Conservation (phyloP, 2,329 filamentous ascomycete genomes). For the Pseudogymnoascus sp. region DNA sequence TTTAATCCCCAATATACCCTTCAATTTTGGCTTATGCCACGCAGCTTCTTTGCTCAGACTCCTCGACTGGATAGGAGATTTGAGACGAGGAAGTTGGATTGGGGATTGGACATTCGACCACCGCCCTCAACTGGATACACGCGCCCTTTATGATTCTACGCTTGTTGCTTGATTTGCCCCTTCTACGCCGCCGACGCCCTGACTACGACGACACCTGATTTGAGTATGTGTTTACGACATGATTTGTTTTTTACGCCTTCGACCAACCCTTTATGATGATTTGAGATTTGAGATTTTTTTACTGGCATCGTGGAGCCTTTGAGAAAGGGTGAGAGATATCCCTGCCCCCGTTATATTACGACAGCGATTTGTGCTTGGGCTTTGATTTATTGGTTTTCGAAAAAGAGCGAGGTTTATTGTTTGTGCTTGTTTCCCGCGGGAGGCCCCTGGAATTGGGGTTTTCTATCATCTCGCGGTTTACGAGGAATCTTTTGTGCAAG, state of each 20-base stretch:
- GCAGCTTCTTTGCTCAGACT: constrained; percentile 1
- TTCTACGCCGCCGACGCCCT: constrained; percentile 5
- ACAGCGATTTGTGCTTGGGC: constrained; percentile 4
- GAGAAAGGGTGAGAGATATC: background rate
- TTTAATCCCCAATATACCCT: constrained; percentile 18
- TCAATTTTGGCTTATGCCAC: constrained; percentile 3
- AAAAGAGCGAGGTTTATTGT: background rate
- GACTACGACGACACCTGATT: constrained; percentile 1
- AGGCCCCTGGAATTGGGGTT: constrained; percentile 1
- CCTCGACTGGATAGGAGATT: constrained; percentile 9
- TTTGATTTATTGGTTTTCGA: background rate
- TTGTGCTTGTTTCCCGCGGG: background rate
- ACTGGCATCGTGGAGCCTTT: background rate
- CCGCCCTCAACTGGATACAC: constrained; percentile 5
- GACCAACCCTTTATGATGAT: constrained; percentile 1
- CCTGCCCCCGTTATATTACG: background rate
- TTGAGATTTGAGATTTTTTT: background rate
- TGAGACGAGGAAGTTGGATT: background rate
- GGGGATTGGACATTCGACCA: constrained; percentile 4
- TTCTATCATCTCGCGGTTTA: background rate
- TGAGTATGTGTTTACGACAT: constrained; percentile 5
- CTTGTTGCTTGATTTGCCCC: constrained; percentile 4
- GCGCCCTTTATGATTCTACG: background rate
- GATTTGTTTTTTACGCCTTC: constrained; percentile 3
- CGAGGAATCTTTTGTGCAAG: background rate